These are phyloP conservation scores for Eimeria falciformis DNA, from an alignment of 169 alveolate genomes.

Conservation along the genomic window DNA sequence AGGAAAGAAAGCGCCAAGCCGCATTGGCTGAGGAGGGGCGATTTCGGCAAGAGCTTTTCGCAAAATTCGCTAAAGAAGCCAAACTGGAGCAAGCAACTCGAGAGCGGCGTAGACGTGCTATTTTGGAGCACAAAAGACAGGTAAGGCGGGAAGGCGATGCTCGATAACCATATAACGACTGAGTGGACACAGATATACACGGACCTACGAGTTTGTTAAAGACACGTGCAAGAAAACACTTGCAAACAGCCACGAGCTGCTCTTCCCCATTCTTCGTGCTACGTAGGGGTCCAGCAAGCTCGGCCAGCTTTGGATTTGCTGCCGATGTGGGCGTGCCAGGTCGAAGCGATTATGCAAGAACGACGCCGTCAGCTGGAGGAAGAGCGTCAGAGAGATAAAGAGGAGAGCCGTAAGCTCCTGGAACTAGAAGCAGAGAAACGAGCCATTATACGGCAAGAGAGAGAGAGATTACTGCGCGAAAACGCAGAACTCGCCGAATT, in stretches of 20 bases:
- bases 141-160: too few relatives aligned
- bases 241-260: too few relatives aligned
- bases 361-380: constrained; percentile 82
- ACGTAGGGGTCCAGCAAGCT: too few relatives aligned
- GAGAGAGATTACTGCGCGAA: constrained; percentile 84
- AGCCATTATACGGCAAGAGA: constrained; percentile 85
- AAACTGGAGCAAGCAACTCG: constrained; percentile 88
- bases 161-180: too few relatives aligned
- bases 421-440: constrained; percentile 83
- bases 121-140: constrained; percentile 88
- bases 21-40: constrained; percentile 87
- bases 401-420: constrained; percentile 78
- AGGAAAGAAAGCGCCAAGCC: constrained; percentile 81
- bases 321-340: too few relatives aligned
- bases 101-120: constrained; percentile 87
- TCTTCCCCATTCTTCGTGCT: too few relatives aligned
- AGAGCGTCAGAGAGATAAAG: constrained; percentile 85
- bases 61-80: constrained; percentile 90
- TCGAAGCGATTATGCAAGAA: constrained; percentile 87
- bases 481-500: constrained; percentile 84
- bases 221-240: too few relatives aligned
- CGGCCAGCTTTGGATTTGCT: too few relatives aligned
- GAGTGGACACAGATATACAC: too few relatives aligned
- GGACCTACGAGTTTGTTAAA: too few relatives aligned
- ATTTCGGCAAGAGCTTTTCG: constrained; percentile 85